These are phyloP conservation scores for Grifola frondosa DNA, from an alignment of 1,284 basidiomycete species.

Conservation along the genomic window DNA sequence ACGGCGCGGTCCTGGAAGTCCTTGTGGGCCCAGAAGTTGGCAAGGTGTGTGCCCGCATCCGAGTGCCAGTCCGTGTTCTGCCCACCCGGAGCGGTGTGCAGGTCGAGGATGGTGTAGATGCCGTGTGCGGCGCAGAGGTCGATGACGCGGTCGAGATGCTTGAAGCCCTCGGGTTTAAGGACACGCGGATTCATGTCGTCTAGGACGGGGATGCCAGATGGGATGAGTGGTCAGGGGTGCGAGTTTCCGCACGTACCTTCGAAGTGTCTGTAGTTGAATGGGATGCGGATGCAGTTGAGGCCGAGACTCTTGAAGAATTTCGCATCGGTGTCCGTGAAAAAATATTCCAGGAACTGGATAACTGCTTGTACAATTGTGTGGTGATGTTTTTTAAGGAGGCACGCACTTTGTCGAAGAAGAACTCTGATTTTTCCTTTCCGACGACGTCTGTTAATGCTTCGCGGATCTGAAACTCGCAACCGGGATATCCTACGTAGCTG, in stretches of 20 bases:
- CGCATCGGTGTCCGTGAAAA: slow-evolving; percentile 71
- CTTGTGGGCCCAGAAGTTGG: slow-evolving; percentile 70
- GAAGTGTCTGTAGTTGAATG: slow-evolving; percentile 71
- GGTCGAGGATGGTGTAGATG: slow-evolving; percentile 63
- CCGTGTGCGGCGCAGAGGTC: slow-evolving; percentile 56
- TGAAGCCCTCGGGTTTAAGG: slow-evolving; percentile 61
- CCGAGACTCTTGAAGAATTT: slow-evolving; percentile 69
- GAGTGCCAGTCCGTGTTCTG: slow-evolving; percentile 61
- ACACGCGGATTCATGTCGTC: slow-evolving; percentile 68
- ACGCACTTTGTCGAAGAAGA: slow-evolving; percentile 75
- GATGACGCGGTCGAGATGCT: slow-evolving; percentile 63
- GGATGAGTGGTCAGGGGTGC: slow-evolving; percentile 24
- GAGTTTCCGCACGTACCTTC: slow-evolving; percentile 35
- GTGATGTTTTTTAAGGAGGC: too few species aligned
- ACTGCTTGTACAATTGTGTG: too few species aligned
- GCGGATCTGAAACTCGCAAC: slow-evolving; percentile 67
- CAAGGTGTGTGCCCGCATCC: slow-evolving; percentile 54
- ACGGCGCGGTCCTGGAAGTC: slow-evolving; percentile 74
- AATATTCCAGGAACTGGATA: slow-evolving; percentile 72
- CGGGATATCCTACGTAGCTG: slow-evolving; percentile 50
- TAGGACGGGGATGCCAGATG: slow-evolving; percentile 18
- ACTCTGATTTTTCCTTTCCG: slow-evolving; percentile 67
- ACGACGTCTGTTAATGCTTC: slow-evolving; percentile 66
- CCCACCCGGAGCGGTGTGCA: slow-evolving; percentile 64
- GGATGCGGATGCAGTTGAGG: slow-evolving; percentile 70